A percentile compares a stretch with the other conserved stretches of the same genome.
Conservation (phyloP, 371 early-diverging fungal genomes). For the Rhizopus stolonifer region DNA sequence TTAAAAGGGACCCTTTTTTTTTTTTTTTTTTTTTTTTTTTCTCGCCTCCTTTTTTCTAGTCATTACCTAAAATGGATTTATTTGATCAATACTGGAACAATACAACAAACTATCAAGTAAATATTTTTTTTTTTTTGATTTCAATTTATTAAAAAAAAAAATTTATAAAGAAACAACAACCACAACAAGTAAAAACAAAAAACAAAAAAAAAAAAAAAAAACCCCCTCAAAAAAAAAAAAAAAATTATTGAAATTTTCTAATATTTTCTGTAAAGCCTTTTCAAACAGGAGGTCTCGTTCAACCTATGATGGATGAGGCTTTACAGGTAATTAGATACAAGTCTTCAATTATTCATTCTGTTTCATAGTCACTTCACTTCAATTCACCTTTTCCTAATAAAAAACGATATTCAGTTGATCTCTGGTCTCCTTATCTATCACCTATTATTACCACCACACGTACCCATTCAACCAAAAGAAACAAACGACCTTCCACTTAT, state of each 20-base stretch:
- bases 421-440: slow-evolving; percentile 30
- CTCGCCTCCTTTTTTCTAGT: not conserved
- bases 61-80: slow-evolving; percentile 9
- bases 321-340: slow-evolving; percentile 14
- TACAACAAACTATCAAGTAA: not conserved
- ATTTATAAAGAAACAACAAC: not conserved
- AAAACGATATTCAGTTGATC: slow-evolving; percentile 17
- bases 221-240: not conserved
- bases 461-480: slow-evolving; percentile 34
- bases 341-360: no score
- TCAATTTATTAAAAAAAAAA: slow-evolving; percentile 2
- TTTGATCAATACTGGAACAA: slow-evolving; percentile 11
- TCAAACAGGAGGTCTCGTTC: slow-evolving; percentile 6
- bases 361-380: slow-evolving; percentile 12
- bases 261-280: not conserved
- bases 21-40: not conserved
- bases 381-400: slow-evolving; percentile 10
- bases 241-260: not conserved
- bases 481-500: slow-evolving; percentile 42
- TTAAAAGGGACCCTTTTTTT: not conserved
- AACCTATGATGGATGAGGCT: slow-evolving; percentile 17
- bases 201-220: not conserved
- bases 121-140: not conserved
- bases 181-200: slow-evolving; percentile 3
- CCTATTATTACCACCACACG: slow-evolving; percentile 34